phyloP scores from a whole-genome alignment of 352 stramenopile species.

The Phytophthora foliorum region DNA sequence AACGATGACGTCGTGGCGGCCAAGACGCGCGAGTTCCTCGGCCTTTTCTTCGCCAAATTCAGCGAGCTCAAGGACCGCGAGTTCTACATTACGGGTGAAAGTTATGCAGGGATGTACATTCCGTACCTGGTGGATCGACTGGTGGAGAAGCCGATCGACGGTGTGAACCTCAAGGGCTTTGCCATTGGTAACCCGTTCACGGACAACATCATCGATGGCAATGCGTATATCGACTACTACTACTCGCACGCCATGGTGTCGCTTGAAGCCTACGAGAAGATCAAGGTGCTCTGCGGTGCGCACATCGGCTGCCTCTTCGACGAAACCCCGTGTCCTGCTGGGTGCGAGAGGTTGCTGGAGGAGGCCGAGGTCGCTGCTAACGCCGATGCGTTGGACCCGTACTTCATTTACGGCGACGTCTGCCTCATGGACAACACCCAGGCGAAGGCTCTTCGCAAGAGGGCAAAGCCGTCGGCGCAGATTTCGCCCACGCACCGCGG shows the following conservation, averaged over 20 bases:
- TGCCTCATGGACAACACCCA: slow-evolving; percentile 75
- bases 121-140: slow-evolving; percentile 85
- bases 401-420: slow-evolving; percentile 89
- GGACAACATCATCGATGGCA: slow-evolving; percentile 66
- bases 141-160: slow-evolving; percentile 65
- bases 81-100: slow-evolving; percentile 89
- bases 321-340: slow-evolving; percentile 46
- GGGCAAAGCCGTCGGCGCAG: slow-evolving; percentile 41
- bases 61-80: slow-evolving; percentile 73
- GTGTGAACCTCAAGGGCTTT: slow-evolving; percentile 81
- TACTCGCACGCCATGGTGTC: slow-evolving; percentile 90
- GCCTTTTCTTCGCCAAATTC: slow-evolving; percentile 77
- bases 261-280: slow-evolving; percentile 77
- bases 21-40: slow-evolving; percentile 84
- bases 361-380: slow-evolving; percentile 57
- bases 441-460: slow-evolving; percentile 54
- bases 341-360: slow-evolving; percentile 60
- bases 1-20: slow-evolving; percentile 83
- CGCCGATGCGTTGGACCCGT: slow-evolving; percentile 69
- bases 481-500: slow-evolving; percentile 46
- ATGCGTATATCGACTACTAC: slow-evolving; percentile 87
- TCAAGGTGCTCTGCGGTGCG: slow-evolving; percentile 59
- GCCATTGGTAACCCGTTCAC: slow-evolving; percentile 85
- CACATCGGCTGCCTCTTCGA: slow-evolving; percentile 75
- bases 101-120: slow-evolving; percentile 93